Evolutionary conservation across 495 filamentous ascomycete genomes (phyloP).

Genomic region (Cladorrhinum samala): DNA sequence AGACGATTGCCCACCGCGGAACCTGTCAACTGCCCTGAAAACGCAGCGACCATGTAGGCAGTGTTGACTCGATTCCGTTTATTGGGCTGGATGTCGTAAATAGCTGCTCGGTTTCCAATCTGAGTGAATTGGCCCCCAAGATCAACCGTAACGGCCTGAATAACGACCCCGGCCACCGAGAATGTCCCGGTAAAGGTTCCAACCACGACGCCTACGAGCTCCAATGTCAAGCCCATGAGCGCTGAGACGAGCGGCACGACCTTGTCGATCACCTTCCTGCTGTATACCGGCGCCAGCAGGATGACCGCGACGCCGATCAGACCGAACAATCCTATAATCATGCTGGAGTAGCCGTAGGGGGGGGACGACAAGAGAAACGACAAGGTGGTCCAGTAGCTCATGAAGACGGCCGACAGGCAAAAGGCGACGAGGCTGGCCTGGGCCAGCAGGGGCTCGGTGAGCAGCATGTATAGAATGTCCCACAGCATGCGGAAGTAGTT

Average conservation of each 20-base stretch:
- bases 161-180: constrained; percentile 65
- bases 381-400: constrained; percentile 69
- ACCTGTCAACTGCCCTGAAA: constrained; percentile 70
- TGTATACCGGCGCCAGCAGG: constrained; percentile 59
- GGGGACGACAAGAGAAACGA: constrained; percentile 66
- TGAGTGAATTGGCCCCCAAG: constrained; percentile 68
- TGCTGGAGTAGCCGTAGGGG: constrained; percentile 61
- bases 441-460: constrained; percentile 59
- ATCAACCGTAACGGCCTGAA: constrained; percentile 69
- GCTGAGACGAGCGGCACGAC: constrained; percentile 62
- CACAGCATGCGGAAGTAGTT: constrained; percentile 63
- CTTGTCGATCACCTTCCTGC: constrained; percentile 62
- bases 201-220: constrained; percentile 57
- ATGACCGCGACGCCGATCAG: constrained; percentile 69
- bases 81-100: constrained; percentile 66
- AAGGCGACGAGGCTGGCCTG: constrained; percentile 47
- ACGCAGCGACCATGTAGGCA: constrained; percentile 70
- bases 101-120: constrained; percentile 65
- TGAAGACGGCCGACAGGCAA: constrained; percentile 35
- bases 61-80: constrained; percentile 76
- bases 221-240: constrained; percentile 52
- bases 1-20: constrained; percentile 66
- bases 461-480: constrained; percentile 54
- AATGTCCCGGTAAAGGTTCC: constrained; percentile 63
- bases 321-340: constrained; percentile 71